These are phyloP conservation scores for Boletus fagicola DNA, from an alignment of 768 basidiomycete species.

Conservation along the genomic window DNA sequence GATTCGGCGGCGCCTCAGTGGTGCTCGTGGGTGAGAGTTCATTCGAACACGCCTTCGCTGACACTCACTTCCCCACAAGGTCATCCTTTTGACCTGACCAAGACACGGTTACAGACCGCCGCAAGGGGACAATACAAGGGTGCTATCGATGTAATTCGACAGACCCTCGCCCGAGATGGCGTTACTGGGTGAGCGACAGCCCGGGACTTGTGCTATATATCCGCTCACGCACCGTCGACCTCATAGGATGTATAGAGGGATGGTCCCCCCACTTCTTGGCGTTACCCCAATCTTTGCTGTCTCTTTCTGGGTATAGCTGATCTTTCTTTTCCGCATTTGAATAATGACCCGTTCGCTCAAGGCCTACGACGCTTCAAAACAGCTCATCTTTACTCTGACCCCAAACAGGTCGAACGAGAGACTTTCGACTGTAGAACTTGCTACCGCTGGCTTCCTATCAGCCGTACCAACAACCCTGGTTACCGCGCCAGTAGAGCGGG, in stretches of 20 bases:
- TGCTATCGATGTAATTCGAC: slow-evolving; percentile 89
- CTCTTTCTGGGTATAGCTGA: slow-evolving; percentile 82
- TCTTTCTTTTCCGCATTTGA: neutral
- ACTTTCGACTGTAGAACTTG: slow-evolving; percentile 77
- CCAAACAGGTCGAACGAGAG: slow-evolving; percentile 66
- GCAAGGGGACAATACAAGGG: slow-evolving; percentile 84
- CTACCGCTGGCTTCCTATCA: slow-evolving; percentile 89
- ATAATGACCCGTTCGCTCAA: slow-evolving; percentile 31
- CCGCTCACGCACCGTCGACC: slow-evolving; percentile 1
- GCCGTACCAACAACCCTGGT: slow-evolving; percentile 89
- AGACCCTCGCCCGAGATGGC: slow-evolving; percentile 90
- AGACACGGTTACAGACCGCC: slow-evolving; percentile 95
- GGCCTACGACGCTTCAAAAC: slow-evolving; percentile 94
- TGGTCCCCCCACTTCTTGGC: slow-evolving; percentile 89
- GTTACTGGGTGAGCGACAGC: slow-evolving; percentile 64
- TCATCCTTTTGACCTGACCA: slow-evolving; percentile 96
- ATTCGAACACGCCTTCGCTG: neutral
- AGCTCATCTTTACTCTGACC: slow-evolving; percentile 73
- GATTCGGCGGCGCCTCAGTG: slow-evolving; percentile 83
- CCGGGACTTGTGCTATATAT: neutral
- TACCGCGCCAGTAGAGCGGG: slow-evolving; percentile 94
- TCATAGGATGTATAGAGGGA: slow-evolving; percentile 80
- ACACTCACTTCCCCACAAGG: slow-evolving; percentile 45
- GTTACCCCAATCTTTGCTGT: slow-evolving; percentile 98
- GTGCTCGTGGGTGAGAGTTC: slow-evolving; percentile 79